Conservation (phyloP, 2,329 filamentous ascomycete genomes). For the Arthrobotrys musiformis region DNA sequence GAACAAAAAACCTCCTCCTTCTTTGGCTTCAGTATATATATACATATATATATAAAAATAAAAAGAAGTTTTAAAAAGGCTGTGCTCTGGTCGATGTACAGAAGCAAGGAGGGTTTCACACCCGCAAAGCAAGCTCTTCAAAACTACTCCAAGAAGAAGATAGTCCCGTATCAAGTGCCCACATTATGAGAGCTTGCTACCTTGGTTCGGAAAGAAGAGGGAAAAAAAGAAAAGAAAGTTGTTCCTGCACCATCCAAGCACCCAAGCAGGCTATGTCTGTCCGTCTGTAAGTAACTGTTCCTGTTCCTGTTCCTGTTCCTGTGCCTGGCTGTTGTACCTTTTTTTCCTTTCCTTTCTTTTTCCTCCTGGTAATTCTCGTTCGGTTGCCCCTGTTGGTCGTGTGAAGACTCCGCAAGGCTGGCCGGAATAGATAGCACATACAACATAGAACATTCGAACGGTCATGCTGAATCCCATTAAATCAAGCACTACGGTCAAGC, state of each 20-base stretch:
- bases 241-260: neutral
- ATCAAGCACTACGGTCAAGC: no score
- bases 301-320: conserved; percentile 20
- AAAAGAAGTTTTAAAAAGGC: no score
- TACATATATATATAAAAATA: neutral
- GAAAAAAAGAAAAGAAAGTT: neutral
- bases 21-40: no score
- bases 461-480: no score
- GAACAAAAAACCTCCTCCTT: neutral
- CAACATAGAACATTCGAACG: neutral
- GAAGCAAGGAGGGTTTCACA: no score
- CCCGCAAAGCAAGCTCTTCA: no score
- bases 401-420: conserved; percentile 25
- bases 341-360: conserved; percentile 1
- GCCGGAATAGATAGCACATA: conserved; percentile 25
- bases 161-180: no score
- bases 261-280: no score
- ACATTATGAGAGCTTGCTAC: no score
- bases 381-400: conserved; percentile 18
- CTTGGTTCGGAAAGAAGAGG: no score
- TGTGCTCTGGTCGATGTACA: no score
- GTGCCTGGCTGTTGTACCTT: conserved; percentile 18
- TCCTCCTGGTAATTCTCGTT: neutral
- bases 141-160: no score
- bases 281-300: conserved; percentile 26